Base-by-base conservation (phyloP, 2,329 filamentous ascomycete species). In the Sarocladium oryzae region DNA sequence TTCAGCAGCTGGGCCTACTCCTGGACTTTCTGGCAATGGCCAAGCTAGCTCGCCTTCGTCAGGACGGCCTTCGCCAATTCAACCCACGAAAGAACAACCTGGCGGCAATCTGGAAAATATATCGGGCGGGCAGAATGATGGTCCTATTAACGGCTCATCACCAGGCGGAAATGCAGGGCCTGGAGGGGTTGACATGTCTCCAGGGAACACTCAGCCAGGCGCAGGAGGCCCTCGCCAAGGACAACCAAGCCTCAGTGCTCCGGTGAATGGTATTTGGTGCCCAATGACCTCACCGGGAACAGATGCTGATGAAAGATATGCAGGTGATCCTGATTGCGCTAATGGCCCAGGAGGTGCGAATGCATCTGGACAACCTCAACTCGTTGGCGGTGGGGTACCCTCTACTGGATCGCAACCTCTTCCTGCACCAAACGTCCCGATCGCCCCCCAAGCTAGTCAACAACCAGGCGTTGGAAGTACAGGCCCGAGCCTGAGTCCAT, bases 231-330 rank as follows among this genome's bases (percentile, higher is more conserved):
- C 20, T 9, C 21, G n/a, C 8, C 26, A 32, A 33, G 28, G 43
- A 5, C 43, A 32, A 26, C 11, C 21, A 3, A 18, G 40, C 16
- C 21, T 20, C 9, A 20, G n/a, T 15, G 28, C 26, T 15, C n/a
- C 43, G 20, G n/a, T 30, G 13, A 48, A 48, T 21, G 43, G 43
- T 48, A 32, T 48, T 30, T 48, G 43, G 43, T 33, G 26, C 28
- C 43, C 28, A 4, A 13, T 21, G n/a, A 48, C 5, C n/a, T 48
- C 26, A 4, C 10, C 5, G 20, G 26, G 10, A 5, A 10, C 15
- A 28, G 26, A 20, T 48, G 33, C 43, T 48, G 28, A 48, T 23
- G 28, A 23, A 21, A 48, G 11, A 15, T 48, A 33, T 33, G 28
- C 18, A 48, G 43, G 20, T 16, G 43, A 48, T 33, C 43, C 43